Evolutionary conservation across 257 asterid genomes (phyloP), one percentile per base, ranked within the genome.

Genomic region (Fraxinus quadrangulata): DNA sequence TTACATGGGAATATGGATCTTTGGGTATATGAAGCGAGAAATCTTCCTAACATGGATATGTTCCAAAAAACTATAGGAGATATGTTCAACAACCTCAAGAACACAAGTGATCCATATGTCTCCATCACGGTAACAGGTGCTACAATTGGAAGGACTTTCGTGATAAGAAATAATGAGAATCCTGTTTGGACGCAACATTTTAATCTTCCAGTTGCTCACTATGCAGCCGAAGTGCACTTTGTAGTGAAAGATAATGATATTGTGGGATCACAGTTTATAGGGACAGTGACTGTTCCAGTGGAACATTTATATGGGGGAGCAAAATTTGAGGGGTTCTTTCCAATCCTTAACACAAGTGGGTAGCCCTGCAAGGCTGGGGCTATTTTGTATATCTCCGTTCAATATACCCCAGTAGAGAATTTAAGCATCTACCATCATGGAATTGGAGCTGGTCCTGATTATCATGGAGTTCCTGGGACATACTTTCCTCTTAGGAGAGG

Each of bases 1-100:
- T 79, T 87, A 40, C 90, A 87, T n/a, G 89, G 90, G 36, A 79
- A 85, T 81, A 77, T 87, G 81, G 89, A 87, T 65, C 77, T 87
- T 63, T 85, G 85, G 85, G 80, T 87, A 28, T 75, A 77, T 68
- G 87, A 85, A 76, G 90, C 89, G 5, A 87, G 83, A 72, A 83
- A 87, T 68, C 89, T 87, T 34, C 90, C 90, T 47, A 87, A 87
- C 82, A 85, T 87, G 90, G 90, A 87, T 71, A 85, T 87, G 89
- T 87, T 87, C 81, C 90, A 81, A 73, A 87, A 85, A 76, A 87
- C 86, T 31, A 21, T 87, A 59, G 87, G 90, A 66, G 89, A 87
- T 33, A 69, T 87, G 84, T 79, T 87, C 61, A 81, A 67, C 45
- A 83, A 19, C 63, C 4, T 61, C 28, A 87, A 85, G 84, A 87